A percentile compares a stretch with the other conserved stretches of the same genome.
Conservation (phyloP, 1,139 yeast genomes). For the Hemisphaericaspora xylanilytica region DNA sequence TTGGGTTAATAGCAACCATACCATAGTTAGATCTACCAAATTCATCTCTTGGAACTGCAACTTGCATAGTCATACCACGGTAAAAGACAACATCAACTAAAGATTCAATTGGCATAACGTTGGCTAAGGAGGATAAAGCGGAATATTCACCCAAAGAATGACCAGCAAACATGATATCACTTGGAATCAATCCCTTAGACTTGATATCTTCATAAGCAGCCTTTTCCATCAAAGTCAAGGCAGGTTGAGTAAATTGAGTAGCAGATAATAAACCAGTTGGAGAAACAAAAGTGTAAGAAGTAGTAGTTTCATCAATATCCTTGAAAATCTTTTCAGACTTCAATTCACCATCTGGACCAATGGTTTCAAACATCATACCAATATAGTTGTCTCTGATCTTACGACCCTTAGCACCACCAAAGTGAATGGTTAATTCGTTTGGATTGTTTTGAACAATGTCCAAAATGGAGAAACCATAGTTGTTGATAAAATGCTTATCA, state of each 20-base stretch:
- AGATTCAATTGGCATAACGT: constrained; percentile 98
- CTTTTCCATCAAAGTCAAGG: constrained; percentile 97
- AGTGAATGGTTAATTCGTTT: constrained; percentile 89
- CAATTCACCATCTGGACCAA: constrained; percentile 78
- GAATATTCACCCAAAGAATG: constrained; percentile 99
- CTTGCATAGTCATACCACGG: constrained; percentile 99
- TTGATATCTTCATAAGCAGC: constrained; percentile 98
- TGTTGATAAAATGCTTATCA: constrained; percentile 84
- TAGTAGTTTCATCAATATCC: constrained; percentile 77
- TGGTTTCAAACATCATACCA: constrained; percentile 96
- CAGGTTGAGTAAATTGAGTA: constrained; percentile 99
- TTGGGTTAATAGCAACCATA: constrained; percentile 98
- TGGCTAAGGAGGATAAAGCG: constrained; percentile 94
- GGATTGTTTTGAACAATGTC: constrained; percentile 97
- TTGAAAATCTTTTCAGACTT: constrained; percentile 94
- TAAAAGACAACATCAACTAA: constrained; percentile 97
- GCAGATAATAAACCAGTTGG: constrained; percentile 96
- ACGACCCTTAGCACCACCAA: constrained; percentile 98
- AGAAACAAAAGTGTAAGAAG: constrained; percentile 83
- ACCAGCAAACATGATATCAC: constrained; percentile 95
- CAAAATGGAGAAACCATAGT: constrained; percentile 95
- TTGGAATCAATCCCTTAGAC: constrained; percentile 92
- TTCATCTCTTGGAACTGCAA: constrained; percentile 96
- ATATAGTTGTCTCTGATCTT: constrained; percentile 90
- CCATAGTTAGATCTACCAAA: constrained; percentile 97